Conservation (phyloP, 192 early-diverging fungal genomes). For the Mortierella alpina region DNA sequence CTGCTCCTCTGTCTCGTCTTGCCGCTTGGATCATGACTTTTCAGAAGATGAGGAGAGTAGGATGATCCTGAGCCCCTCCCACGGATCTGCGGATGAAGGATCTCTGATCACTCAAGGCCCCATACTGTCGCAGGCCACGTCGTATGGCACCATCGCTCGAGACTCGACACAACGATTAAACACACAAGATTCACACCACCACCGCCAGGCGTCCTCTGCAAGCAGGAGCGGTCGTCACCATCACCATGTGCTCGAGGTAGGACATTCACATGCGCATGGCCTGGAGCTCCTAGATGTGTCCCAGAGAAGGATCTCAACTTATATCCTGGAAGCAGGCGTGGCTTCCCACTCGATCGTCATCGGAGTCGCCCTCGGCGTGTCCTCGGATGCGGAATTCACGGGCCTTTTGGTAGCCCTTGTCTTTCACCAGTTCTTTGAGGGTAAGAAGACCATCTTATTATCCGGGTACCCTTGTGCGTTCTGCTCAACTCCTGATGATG, state of each 20-base stretch:
- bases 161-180: too few relatives aligned
- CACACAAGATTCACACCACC: not conserved
- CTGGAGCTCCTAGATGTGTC: slow-evolving; percentile 1
- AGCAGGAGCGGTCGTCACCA: not conserved
- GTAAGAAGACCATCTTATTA: not conserved
- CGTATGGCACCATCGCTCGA: too few relatives aligned
- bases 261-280: slow-evolving; percentile 19
- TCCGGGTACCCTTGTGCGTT: too few relatives aligned
- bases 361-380: slow-evolving; percentile 74
- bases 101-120: too few relatives aligned
- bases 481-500: too few relatives aligned
- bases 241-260: not conserved
- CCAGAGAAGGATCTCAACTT: slow-evolving; percentile 56
- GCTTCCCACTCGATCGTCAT: slow-evolving; percentile 79
- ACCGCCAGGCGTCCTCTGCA: not conserved
- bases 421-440: slow-evolving; percentile 77
- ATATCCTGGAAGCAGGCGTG: slow-evolving; percentile 75
- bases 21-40: not conserved
- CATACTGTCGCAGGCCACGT: too few relatives aligned
- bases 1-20: slow-evolving; percentile 17
- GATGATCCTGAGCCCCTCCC: not conserved
- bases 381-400: slow-evolving; percentile 66
- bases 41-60: not conserved
- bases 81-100: too few relatives aligned
- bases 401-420: slow-evolving; percentile 72